These are phyloP conservation scores for Hortiboletus rubellus DNA, from an alignment of 1,284 basidiomycete genomes.

Conservation along the genomic window DNA sequence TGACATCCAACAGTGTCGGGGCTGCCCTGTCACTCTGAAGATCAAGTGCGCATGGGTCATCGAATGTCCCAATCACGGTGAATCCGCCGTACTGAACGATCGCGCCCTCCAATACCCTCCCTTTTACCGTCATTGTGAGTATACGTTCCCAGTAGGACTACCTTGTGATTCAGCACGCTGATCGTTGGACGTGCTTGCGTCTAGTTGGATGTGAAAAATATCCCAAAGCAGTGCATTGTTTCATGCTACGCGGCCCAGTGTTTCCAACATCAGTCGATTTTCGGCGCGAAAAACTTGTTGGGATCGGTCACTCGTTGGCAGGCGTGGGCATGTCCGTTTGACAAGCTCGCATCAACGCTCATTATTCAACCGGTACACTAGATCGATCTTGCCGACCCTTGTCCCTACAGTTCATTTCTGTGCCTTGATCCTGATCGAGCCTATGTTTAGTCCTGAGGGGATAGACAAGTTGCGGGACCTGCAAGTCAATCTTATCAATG, in stretches of 20 bases:
- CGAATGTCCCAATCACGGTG: slow-evolving; percentile 56
- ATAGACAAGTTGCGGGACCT: slow-evolving; percentile 42
- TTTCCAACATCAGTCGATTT: slow-evolving; percentile 47
- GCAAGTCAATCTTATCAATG: slow-evolving; percentile 41
- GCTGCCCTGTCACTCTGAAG: slow-evolving; percentile 23
- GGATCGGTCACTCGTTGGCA: slow-evolving; percentile 65
- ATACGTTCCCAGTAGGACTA: neutral
- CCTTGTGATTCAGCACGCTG: neutral
- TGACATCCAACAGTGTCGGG: neutral
- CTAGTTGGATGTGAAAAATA: slow-evolving; percentile 63
- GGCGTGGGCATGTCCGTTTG: slow-evolving; percentile 55
- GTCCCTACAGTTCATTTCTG: slow-evolving; percentile 44
- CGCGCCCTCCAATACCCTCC: slow-evolving; percentile 39
- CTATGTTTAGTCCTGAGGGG: slow-evolving; percentile 52
- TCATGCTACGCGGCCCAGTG: slow-evolving; percentile 44
- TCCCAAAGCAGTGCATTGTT: slow-evolving; percentile 52
- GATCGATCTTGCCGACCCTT: slow-evolving; percentile 51
- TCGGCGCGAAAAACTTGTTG: slow-evolving; percentile 47
- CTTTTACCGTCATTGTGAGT: slow-evolving; percentile 48
- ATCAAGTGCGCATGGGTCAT: slow-evolving; percentile 53
- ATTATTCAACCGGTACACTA: slow-evolving; percentile 29
- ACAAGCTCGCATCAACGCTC: neutral
- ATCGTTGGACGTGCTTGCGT: neutral
- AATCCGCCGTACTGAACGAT: slow-evolving; percentile 45
- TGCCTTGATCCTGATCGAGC: slow-evolving; percentile 55